Evolutionary conservation across 768 basidiomycete genomes (phyloP).

Genomic region (Boletus eberwhitei): DNA sequence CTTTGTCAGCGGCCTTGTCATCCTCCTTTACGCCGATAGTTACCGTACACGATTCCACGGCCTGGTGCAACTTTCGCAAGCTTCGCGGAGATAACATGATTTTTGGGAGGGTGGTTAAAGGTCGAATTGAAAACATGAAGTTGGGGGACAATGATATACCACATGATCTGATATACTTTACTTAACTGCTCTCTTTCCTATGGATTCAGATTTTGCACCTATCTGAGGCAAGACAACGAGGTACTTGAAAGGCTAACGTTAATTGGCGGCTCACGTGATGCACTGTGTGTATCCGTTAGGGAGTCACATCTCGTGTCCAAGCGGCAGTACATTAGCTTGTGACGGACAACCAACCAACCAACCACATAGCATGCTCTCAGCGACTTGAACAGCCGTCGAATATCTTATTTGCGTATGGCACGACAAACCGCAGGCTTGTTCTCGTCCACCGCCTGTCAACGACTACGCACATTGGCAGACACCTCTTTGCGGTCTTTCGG

Average conservation of each 20-base stretch:
- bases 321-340: neutral
- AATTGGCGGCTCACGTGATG: conserved; percentile 20
- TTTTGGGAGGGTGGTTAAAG: neutral
- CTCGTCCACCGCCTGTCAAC: conserved; percentile 26
- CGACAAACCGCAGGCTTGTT: conserved; percentile 18
- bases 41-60: conserved; percentile 44
- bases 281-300: neutral
- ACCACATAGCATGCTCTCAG: conserved; percentile 12
- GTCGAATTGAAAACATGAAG: neutral
- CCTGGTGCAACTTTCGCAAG: conserved; percentile 38
- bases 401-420: conserved; percentile 21
- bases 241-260: neutral
- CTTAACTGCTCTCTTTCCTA: conserved; percentile 7
- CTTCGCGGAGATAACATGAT: conserved; percentile 29
- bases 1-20: conserved; percentile 47
- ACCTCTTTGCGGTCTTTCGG: conserved; percentile 71
- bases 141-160: conserved; percentile 12
- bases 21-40: conserved; percentile 46
- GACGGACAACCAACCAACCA: neutral
- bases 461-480: conserved; percentile 38
- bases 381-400: conserved; percentile 11
- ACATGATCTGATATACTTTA: conserved; percentile 17
- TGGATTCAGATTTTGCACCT: conserved; percentile 3
- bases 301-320: neutral
- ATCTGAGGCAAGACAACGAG: neutral